Evolutionary conservation across 768 basidiomycete genomes (phyloP).

Genomic region (Tulasnella sp.): DNA sequence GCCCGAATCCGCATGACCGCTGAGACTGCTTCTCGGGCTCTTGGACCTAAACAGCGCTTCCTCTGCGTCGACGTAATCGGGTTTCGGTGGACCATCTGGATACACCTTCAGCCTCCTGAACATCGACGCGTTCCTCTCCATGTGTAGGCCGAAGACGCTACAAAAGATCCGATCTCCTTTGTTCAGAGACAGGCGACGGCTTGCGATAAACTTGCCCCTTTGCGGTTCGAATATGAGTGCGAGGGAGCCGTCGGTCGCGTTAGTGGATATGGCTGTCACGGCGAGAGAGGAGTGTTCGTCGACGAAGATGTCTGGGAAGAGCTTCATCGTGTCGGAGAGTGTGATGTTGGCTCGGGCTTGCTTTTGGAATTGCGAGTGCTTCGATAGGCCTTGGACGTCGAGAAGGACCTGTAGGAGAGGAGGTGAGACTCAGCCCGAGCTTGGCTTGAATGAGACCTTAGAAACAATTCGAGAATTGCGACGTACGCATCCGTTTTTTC

Average conservation of each 20-base stretch:
- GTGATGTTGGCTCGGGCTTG: background rate
- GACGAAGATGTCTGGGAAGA: too few species aligned
- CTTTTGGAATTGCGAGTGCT: background rate
- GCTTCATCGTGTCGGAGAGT: too few species aligned
- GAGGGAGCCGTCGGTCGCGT: too few species aligned
- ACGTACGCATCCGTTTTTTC: background rate
- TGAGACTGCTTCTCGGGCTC: background rate
- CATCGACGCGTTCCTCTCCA: too few species aligned
- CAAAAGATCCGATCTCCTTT: too few species aligned
- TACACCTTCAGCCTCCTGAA: too few species aligned
- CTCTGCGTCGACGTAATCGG: too few species aligned
- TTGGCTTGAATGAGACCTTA: too few species aligned
- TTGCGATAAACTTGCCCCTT: background rate
- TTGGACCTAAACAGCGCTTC: background rate
- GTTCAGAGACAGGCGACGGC: background rate
- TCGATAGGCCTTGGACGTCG: background rate
- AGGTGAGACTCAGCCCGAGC: background rate
- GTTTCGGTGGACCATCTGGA: too few species aligned
- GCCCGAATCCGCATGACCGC: background rate
- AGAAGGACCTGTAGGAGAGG: background rate
- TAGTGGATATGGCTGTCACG: too few species aligned
- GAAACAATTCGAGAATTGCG: background rate
- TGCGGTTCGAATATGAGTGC: background rate
- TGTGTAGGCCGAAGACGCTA: too few species aligned
- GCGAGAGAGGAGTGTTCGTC: too few species aligned